phyloP scores from a whole-genome alignment of 495 filamentous ascomycete species.

The Usnea hakonensis region DNA sequence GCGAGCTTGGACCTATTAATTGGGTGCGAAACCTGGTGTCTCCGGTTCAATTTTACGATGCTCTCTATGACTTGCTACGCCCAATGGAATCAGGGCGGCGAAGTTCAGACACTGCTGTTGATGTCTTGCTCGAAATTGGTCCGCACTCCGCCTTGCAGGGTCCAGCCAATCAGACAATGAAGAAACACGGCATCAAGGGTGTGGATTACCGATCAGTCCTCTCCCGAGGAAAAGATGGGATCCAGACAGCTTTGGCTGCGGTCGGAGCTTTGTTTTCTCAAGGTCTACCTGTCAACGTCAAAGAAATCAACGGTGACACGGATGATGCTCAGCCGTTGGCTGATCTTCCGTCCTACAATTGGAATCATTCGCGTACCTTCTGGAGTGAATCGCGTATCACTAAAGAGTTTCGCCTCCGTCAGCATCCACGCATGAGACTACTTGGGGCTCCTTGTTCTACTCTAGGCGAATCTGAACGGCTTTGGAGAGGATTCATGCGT shows the following conservation, averaged over 20 bases:
- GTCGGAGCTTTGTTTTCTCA: constrained; percentile 31
- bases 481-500: constrained; percentile 29
- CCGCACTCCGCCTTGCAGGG: constrained; percentile 41
- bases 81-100: constrained; percentile 10
- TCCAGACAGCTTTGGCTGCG: constrained; percentile 23
- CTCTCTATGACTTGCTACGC: constrained; percentile 18
- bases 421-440: constrained; percentile 20
- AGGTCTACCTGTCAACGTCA: constrained; percentile 27
- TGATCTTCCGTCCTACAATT: constrained; percentile 40
- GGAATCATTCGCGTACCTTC: constrained; percentile 35
- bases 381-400: constrained; percentile 25
- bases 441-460: constrained; percentile 23
- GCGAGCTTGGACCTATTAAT: constrained; percentile 22
- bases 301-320: constrained; percentile 23
- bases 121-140: constrained; percentile 44
- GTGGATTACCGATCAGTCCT: constrained; percentile 27
- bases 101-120: constrained; percentile 16
- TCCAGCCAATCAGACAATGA: constrained; percentile 36
- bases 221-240: constrained; percentile 23
- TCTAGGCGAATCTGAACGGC: constrained; percentile 16
- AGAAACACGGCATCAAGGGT: constrained; percentile 6
- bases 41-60: constrained; percentile 35
- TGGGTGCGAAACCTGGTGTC: constrained; percentile 42
- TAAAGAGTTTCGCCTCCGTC: constrained; percentile 20
- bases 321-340: constrained; percentile 16